Evolutionary conservation across 805 yeast species (phyloP), one percentile per base, ranked within the genome.

Genomic region (Ogataea paraovalis): DNA sequence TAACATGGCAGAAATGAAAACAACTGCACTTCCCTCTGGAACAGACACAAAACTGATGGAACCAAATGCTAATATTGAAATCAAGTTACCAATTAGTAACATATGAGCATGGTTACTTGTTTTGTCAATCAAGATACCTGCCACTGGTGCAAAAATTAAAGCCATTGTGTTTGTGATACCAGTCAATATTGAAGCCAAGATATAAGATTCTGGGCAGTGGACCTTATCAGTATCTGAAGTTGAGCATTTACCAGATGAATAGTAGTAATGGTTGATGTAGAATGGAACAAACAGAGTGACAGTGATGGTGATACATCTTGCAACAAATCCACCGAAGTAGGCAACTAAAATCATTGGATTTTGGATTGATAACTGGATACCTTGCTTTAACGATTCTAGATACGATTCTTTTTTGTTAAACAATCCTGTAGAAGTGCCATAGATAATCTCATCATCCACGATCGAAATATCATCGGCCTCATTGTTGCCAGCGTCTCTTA

Each of bases 121-220:
- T 23, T 60, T 64, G 60, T 83, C 88, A 20, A 80, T 72, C n/a
- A 78, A 55, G 43, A 71, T 57, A 2, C 90, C 91, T 73, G 82
- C 78, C 2, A 80, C 22, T 13, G 90, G 91, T 0, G 90, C 83
- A 39, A 76, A 69, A 0, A 80, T n/a, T 21, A 85, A 66, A 1
- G 84, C 76, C 21, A 74, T 69, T 0, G 80, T 69, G 53, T 83
- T 83, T 3, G 81, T 71, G n/a, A 83, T 74, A 8, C 92, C 92
- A 0, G 86, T 77, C 27, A 85, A 65, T 39, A 85, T 81, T 1
- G 89, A 87, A 16, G 88, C 78, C 49, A 76, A 74, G 8, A 82
- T 70, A 53, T 80, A 83, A 0, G 86, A 88, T 36, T 82, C 84
- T 43, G 75, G 74, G 57, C 90, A 83, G 21, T 65, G 67, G 19